These are phyloP conservation scores for Yamadazyma sp. DNA, from an alignment of 805 yeast genomes.

Conservation along the genomic window DNA sequence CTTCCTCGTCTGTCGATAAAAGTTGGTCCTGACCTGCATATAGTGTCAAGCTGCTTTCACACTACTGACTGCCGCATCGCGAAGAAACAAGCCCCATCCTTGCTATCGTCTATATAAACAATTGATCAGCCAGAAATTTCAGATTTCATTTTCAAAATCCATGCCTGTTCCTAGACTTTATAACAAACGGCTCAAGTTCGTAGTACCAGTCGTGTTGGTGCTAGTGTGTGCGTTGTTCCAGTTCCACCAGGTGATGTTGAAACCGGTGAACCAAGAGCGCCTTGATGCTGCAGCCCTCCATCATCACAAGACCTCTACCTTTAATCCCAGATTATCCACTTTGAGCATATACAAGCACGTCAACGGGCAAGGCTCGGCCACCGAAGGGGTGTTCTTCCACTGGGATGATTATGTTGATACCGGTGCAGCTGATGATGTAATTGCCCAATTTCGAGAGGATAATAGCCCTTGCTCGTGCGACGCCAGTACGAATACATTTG, in stretches of 20 bases:
- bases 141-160: background rate
- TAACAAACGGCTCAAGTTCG: conserved; percentile 20
- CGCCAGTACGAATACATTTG: conserved; percentile 19
- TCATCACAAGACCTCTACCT: conserved; percentile 22
- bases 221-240: conserved; percentile 12
- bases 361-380: background rate
- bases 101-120: conserved; percentile 1
- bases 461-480: conserved; percentile 27
- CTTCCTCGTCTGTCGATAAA: no score
- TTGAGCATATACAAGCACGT: conserved; percentile 15
- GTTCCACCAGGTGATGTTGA: conserved; percentile 14
- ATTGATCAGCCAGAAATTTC: background rate
- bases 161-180: conserved; percentile 17
- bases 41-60: no score
- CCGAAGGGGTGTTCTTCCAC: conserved; percentile 20
- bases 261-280: conserved; percentile 21
- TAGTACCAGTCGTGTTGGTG: conserved; percentile 15
- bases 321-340: conserved; percentile 26
- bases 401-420: conserved; percentile 44
- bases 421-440: conserved; percentile 21
- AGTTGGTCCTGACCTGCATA: no score
- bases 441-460: conserved; percentile 18
- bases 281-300: conserved; percentile 24
- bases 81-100: no score
- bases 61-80: no score